Base-by-base conservation (phyloP, 2,329 filamentous ascomycete species). In the Periconia digitata region DNA sequence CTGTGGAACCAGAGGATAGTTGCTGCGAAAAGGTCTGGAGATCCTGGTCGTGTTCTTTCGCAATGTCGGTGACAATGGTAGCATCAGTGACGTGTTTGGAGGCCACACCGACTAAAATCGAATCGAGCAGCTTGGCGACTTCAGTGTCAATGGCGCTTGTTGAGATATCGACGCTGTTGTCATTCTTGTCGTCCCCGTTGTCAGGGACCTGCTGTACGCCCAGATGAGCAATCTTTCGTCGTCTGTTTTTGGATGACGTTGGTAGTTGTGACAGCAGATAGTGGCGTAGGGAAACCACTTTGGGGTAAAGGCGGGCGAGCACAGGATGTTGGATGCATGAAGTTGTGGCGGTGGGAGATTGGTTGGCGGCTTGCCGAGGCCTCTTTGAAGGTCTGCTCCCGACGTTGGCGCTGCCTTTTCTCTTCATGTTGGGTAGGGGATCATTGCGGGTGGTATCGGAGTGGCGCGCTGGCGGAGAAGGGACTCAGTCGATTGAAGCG, bases 221-320 rank as follows among this genome's bases (percentile, higher is more conserved):
- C 44, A 66, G 56, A 38, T 69, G 73, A 64, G 67, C 64, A 47
- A 81, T 72, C 49, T 69, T 74, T 32, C 77, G 74, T 36, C 73
- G 75, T 38, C 78, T 74, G 44, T 70, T 69, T 51, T 74, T 87
- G 5, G 89, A 92, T 10, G 82, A 78, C n/a, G 69, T 56, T 0
- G 89, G 86, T 10, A 95, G 79, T 50, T 77, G 81, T 17, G 76
- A 75, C 40, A 92, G 74, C 54, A 92, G 74, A 72, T 90, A 89
- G 49, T 86, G 78, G 59, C 90, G 84, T 48, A 96, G 74, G 0
- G 85, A 85, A 46, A 83, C 69, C 12, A 91, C 79, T 40, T 78
- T 72, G 7, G 79, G 72, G 71, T 91, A 95, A 72, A 86, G 88
- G 52, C 81, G 79, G 39, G 77, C 78, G 47, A 95, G 76, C 27